phyloP scores from a whole-genome alignment of 257 asterid species.

The Solanum sitiens region DNA sequence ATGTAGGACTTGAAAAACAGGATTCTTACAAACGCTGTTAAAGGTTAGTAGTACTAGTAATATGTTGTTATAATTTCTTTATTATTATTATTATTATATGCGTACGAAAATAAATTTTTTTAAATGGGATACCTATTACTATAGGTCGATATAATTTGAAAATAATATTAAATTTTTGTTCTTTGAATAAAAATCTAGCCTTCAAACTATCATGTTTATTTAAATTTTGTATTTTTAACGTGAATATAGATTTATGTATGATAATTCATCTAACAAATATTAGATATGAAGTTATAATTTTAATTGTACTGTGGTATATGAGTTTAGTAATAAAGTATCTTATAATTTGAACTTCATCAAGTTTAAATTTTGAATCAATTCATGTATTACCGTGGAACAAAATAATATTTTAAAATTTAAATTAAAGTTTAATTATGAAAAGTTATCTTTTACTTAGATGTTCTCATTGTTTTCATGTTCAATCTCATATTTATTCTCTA shows the following conservation, averaged over 20 bases:
- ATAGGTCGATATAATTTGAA: not conserved
- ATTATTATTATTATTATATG: not conserved
- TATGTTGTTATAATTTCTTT: not conserved
- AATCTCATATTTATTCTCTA: not conserved
- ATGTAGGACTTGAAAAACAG: constrained; percentile 50
- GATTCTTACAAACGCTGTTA: constrained; percentile 58
- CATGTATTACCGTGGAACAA: too few species aligned
- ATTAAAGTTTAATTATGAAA: not conserved
- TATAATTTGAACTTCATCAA: not conserved
- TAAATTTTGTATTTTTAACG: accelerated
- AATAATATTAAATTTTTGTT: not conserved
- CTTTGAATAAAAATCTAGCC: not conserved
- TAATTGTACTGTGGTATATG: not conserved
- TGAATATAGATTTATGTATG: not conserved
- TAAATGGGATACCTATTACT: too few species aligned
- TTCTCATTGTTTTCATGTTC: not conserved
- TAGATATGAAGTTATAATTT: not conserved
- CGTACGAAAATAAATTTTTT: not conserved
- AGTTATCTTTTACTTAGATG: not conserved
- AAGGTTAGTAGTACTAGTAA: constrained; percentile 25
- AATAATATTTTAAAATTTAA: too few species aligned
- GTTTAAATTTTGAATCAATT: not conserved
- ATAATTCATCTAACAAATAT: not conserved
- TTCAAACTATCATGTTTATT: not conserved
- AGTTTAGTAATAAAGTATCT: not conserved